Base-by-base conservation (phyloP, 1,284 basidiomycete species). In the Apiotrichum siamense region DNA sequence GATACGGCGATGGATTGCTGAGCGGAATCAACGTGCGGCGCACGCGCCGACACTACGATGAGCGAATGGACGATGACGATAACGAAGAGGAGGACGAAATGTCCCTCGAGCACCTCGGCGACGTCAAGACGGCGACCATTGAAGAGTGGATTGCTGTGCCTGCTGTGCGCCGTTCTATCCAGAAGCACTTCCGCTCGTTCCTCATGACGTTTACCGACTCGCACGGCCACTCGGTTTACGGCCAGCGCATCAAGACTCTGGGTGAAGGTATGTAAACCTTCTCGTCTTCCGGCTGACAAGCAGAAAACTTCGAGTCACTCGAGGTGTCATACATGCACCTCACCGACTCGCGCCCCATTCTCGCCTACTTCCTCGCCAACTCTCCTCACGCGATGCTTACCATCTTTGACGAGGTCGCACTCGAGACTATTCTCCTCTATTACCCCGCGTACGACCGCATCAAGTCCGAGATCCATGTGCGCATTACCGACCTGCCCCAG, bases 391-490 rank as follows among this genome's bases (percentile, higher is more conserved):
- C 88, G 11, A 94, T 98, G 85, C 82, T 99, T 25, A 79, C 83
- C 44, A 89, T 97, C 57, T 96, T 99, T 65, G 96, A 98, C 75
- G 86, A 91, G 68, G 92, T 97, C 44, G 94, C 94, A 0, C 81
- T 97, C 44, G 86, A 87, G 55, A 91, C 88, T 39, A 93, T 98
- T 64, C 82, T 97, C 29, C 84, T 97, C 54, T 97, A 92, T 75
- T 99, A 94, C 73, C 92, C 94, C 3, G 82, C 85, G 32, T 99
- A 98, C 77, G 87, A 91, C 65, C 89, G 91, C 44, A 98, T 99
- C 63, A 94, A 98, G 70, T 86, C 88, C 7, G 96, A 99, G 72
- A 89, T 99, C 37, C 96, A 99, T 75, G 93, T 97, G 55, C 87
- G 96, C 50, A 89, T 98, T 64, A 86, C 89, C 49, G 91, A 98